Evolutionary conservation across 2,329 filamentous ascomycete species (phyloP).

Genomic region (Phoma sp.): DNA sequence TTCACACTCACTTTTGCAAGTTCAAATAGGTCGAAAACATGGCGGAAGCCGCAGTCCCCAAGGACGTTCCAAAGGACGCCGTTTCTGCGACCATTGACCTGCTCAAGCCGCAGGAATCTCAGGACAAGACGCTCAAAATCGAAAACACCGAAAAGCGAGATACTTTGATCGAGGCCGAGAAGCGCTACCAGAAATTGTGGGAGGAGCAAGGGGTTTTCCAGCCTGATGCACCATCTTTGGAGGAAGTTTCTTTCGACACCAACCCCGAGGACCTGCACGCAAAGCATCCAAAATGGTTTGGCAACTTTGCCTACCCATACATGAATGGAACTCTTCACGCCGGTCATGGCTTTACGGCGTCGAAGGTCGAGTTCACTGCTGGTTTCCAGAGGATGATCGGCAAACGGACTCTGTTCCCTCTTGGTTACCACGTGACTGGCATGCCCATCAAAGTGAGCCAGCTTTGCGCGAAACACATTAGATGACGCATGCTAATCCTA

Average conservation of each 20-base stretch:
- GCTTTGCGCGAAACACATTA: neutral
- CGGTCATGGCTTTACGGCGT: constrained; percentile 89
- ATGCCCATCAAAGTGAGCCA: constrained; percentile 77
- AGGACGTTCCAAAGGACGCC: constrained; percentile 50
- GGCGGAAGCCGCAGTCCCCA: constrained; percentile 40
- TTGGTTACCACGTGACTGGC: constrained; percentile 94
- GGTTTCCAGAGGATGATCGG: constrained; percentile 91
- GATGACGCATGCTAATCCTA: neutral
- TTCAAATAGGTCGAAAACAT: constrained; percentile 27
- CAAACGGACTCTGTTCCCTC: constrained; percentile 83
- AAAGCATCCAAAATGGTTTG: constrained; percentile 90
- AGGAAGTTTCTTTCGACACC: constrained; percentile 77
- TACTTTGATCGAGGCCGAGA: constrained; percentile 80
- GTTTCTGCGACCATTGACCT: constrained; percentile 59
- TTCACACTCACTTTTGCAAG: constrained; percentile 22
- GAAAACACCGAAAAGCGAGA: constrained; percentile 87
- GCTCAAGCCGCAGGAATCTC: constrained; percentile 61
- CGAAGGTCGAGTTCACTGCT: constrained; percentile 90
- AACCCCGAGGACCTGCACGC: constrained; percentile 78
- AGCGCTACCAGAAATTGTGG: constrained; percentile 91
- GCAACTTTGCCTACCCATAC: constrained; percentile 70
- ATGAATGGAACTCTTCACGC: constrained; percentile 70
- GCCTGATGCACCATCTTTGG: constrained; percentile 78
- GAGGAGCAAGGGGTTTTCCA: constrained; percentile 80
- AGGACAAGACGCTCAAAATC: constrained; percentile 69